These are phyloP conservation scores for Podospora pseudoanserina DNA, from an alignment of 495 filamentous ascomycete species.

Conservation along the genomic window DNA sequence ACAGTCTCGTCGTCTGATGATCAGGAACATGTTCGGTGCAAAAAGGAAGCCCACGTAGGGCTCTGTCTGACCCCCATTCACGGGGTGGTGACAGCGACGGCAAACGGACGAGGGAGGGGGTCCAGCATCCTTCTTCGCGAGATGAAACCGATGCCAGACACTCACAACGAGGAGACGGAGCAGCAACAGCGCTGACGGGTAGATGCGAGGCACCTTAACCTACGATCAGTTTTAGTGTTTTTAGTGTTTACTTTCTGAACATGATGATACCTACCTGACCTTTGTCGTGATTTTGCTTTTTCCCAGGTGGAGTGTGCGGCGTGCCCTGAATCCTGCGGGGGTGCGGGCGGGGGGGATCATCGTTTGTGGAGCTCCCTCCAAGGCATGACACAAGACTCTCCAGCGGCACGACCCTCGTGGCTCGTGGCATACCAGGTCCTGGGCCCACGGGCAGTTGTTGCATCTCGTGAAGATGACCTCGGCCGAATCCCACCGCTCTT, in stretches of 20 bases:
- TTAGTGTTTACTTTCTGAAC: not conserved
- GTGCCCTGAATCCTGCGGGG: not conserved
- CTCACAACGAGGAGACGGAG: slow-evolving; percentile 8
- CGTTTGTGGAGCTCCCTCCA: not conserved
- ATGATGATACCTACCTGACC: not conserved
- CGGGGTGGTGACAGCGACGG: slow-evolving; percentile 26
- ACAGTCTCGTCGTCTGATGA: slow-evolving; percentile 17
- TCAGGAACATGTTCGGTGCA: not conserved
- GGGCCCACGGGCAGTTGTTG: not conserved
- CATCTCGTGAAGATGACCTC: not conserved
- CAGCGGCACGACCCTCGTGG: not conserved
- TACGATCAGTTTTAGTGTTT: not conserved
- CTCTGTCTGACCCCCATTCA: slow-evolving; percentile 5
- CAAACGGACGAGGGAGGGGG: slow-evolving; percentile 37
- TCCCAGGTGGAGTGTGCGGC: not conserved
- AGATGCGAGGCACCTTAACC: not conserved
- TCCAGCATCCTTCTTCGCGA: slow-evolving; percentile 52
- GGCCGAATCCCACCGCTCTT: no score
- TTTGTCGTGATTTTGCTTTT: not conserved
- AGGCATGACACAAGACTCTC: not conserved
- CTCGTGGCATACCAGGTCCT: not conserved
- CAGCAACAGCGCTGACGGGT: not conserved
- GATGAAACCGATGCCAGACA: slow-evolving; percentile 44
- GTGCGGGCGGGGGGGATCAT: slow-evolving; percentile 1
- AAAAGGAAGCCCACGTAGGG: not conserved